A percentile compares a stretch with the other conserved stretches of the same genome.
Conservation (phyloP, 164 flowering plant genomes). For the Paratinospora sagittata region DNA sequence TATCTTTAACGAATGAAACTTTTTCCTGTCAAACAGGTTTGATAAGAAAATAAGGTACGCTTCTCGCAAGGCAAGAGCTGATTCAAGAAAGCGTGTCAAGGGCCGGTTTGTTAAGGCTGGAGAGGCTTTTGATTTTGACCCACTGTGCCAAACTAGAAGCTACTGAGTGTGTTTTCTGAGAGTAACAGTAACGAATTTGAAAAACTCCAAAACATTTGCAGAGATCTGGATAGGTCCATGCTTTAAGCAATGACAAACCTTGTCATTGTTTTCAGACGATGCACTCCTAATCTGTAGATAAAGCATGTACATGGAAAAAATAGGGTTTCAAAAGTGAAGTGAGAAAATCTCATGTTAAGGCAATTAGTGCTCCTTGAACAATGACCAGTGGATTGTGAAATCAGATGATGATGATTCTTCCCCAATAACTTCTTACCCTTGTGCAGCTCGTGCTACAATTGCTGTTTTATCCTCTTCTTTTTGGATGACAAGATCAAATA, state of each 20-base stretch:
- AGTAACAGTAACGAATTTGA: not conserved
- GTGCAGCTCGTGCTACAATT: not conserved
- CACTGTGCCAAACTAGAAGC: constrained; percentile 34
- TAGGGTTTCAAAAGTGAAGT: not conserved
- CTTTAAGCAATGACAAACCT: not conserved
- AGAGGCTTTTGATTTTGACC: constrained; percentile 52
- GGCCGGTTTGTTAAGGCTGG: constrained; percentile 64
- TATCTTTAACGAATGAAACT: not conserved
- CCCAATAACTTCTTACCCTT: not conserved
- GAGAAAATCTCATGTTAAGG: not conserved
- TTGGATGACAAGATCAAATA: not conserved
- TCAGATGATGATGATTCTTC: not conserved
- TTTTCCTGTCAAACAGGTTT: constrained; percentile 30
- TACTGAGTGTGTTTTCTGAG: not conserved
- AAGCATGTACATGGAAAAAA: not conserved
- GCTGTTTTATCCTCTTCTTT: not conserved
- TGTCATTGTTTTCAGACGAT: not conserved
- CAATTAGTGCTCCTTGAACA: not conserved
- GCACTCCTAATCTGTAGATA: not conserved
- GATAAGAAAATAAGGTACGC: constrained; percentile 57
- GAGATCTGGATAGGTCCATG: not conserved
- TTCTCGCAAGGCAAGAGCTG: constrained; percentile 57
- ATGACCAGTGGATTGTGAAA: not conserved
- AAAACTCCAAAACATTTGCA: not conserved
- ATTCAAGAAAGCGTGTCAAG: constrained; percentile 52